Conservation (phyloP, 2,329 filamentous ascomycete genomes). For the Colletotrichum camelliae region DNA sequence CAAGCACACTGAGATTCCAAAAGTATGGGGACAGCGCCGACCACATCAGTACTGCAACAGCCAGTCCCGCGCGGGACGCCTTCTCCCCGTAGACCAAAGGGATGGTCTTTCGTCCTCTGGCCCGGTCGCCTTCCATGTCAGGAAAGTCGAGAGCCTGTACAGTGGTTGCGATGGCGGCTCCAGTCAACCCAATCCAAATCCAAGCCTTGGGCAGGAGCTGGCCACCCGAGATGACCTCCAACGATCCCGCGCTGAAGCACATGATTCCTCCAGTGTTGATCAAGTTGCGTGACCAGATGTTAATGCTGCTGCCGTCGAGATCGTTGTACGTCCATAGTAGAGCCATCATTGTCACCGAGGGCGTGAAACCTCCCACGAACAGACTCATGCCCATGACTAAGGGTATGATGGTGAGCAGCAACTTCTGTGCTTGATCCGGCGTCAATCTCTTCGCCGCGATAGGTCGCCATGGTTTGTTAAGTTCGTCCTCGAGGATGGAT, state of each 20-base stretch:
- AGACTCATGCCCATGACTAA: constrained; percentile 19
- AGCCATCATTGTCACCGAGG: constrained; percentile 27
- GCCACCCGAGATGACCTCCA: constrained; percentile 19
- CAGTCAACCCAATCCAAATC: constrained; percentile 27
- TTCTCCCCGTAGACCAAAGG: constrained; percentile 30
- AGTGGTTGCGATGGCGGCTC: constrained; percentile 28
- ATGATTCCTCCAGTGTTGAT: constrained; percentile 32
- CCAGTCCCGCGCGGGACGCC: constrained; percentile 18
- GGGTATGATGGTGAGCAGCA: constrained; percentile 28
- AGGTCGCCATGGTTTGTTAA: constrained; percentile 38
- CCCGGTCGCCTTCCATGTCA: constrained; percentile 31
- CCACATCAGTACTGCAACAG: constrained; percentile 18
- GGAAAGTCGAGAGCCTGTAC: constrained; percentile 31
- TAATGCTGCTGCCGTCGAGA: constrained; percentile 28
- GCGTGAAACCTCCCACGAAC: constrained; percentile 20
- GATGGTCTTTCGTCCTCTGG: constrained; percentile 28
- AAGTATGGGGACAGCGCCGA: not conserved
- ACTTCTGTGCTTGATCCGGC: constrained; percentile 25
- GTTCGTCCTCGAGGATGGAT: constrained; percentile 29
- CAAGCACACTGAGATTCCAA: not conserved
- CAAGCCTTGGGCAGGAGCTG: constrained; percentile 15
- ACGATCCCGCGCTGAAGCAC: constrained; percentile 32
- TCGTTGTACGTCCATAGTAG: constrained; percentile 37
- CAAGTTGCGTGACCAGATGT: constrained; percentile 26
- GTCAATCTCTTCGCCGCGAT: constrained; percentile 29